Evolutionary conservation across 495 filamentous ascomycete species (phyloP).

Genomic region (Ramalina intermedia): DNA sequence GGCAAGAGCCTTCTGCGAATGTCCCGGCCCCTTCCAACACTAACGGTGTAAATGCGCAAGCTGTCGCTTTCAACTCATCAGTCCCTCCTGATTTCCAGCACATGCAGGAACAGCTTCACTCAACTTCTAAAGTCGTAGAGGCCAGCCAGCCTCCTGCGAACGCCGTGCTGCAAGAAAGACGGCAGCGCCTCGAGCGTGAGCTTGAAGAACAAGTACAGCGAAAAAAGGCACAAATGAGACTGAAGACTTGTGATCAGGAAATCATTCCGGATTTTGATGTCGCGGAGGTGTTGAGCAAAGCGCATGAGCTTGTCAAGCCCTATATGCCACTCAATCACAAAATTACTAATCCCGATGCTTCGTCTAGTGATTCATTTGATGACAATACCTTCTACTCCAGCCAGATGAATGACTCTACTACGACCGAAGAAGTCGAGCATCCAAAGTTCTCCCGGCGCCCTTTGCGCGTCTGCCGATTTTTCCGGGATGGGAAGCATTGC

Average conservation of each 20-base stretch:
- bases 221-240: conserved; percentile 38
- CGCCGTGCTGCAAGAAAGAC: conserved; percentile 44
- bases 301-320: conserved; percentile 56
- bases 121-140: not conserved
- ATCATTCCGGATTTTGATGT: conserved; percentile 59
- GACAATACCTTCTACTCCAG: conserved; percentile 94
- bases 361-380: conserved; percentile 67
- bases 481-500: conserved; percentile 13
- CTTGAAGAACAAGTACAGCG: conserved; percentile 64
- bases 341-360: conserved; percentile 36
- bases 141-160: not conserved
- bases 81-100: not conserved
- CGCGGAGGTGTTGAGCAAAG: conserved; percentile 55
- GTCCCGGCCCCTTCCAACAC: not conserved
- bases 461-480: conserved; percentile 11
- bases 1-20: not conserved
- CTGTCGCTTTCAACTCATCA: not conserved
- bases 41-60: conserved; percentile 1
- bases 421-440: conserved; percentile 12
- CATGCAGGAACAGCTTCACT: not conserved
- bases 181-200: conserved; percentile 62
- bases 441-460: conserved; percentile 6
- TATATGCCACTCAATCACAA: conserved; percentile 36
- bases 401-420: conserved; percentile 41
- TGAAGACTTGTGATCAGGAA: conserved; percentile 41